A percentile compares a stretch with the other conserved stretches of the same genome.
Evolutionary conservation across 1,139 yeast species (phyloP).

Genomic region (Arxiozyma bovina): DNA sequence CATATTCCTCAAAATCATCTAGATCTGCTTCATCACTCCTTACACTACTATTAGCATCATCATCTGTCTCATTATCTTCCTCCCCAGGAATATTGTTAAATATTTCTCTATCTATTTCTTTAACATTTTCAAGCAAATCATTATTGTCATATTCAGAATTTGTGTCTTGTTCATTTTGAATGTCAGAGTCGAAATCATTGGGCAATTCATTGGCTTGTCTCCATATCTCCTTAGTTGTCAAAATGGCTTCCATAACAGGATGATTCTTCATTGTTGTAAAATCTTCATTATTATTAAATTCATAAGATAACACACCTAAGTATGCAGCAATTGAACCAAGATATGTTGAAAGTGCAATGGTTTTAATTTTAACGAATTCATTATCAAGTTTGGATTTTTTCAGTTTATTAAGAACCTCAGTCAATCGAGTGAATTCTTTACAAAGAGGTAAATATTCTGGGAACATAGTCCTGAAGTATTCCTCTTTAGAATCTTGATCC

Average conservation of each 20-base stretch:
- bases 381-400: constrained; percentile 23
- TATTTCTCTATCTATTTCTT: constrained; percentile 26
- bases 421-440: constrained; percentile 48
- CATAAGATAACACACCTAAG: constrained; percentile 56
- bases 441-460: constrained; percentile 82
- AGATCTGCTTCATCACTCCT: constrained; percentile 30
- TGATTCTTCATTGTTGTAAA: constrained; percentile 68
- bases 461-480: constrained; percentile 47
- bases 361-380: constrained; percentile 42
- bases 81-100: constrained; percentile 17
- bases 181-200: constrained; percentile 20
- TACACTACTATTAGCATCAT: constrained; percentile 23
- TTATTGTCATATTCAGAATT: constrained; percentile 27
- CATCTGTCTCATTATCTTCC: constrained; percentile 17
- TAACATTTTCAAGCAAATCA: constrained; percentile 18
- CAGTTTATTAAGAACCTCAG: constrained; percentile 38
- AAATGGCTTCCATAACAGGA: constrained; percentile 76
- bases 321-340: constrained; percentile 67
- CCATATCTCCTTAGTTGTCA: constrained; percentile 84
- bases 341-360: constrained; percentile 66
- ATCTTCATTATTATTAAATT: constrained; percentile 45
- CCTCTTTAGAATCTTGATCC: constrained; percentile 38
- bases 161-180: constrained; percentile 20
- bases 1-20: constrained; percentile 43
- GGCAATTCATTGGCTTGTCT: constrained; percentile 57